Evolutionary conservation across 2,329 filamentous ascomycete genomes (phyloP), one percentile per base, ranked within the genome.

Genomic region (Phialophora chinensis): DNA sequence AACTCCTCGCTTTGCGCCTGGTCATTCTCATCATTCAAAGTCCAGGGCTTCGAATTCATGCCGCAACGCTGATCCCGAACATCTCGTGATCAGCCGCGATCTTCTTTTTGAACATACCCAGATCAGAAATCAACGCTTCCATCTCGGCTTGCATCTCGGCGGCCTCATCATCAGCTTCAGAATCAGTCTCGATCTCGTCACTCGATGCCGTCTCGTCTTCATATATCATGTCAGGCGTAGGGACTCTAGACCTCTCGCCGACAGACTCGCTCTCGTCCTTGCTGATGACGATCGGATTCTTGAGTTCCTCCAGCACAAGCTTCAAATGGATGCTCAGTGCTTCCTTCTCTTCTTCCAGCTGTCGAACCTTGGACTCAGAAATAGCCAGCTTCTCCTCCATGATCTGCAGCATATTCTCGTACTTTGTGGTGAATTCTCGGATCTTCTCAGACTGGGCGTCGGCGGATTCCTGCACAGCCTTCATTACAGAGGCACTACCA

Each of bases 361-460:
- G 92, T 72, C 92, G 89, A 76, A 99, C 97, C 84, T 97, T 97
- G 81, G 91, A 92, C 76, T 98, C 94, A 33, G 91, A 90, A 14
- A 98, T 91, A 77, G 96, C 90, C 67, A 90, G 88, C 69, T 90
- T 90, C 80, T 99, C 95, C 77, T 98, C 93, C 93, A 97, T 97
- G 78, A 96, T 87, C 66, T 93, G 89, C 78, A 98, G 93, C 90
- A 99, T 93, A 64, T 90, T 87, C 56, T 88, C 85, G 20, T 99
- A 95, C 74, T 93, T 91, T 71, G 89, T 88, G 81, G 99, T 95
- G 79, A 98, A 99, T 78, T 97, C 93, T 74, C 98, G 95, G 27
- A 99, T 83, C 72, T 90, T 90, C 77, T 95, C 92, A 70, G 93
- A 91, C 71, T 92, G 89, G 44, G 90, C 85, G 73, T 90, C 87